A percentile compares a stretch with the other conserved stretches of the same genome.
Conservation (phyloP, 2,329 filamentous ascomycete species). For the Arthrinium phaeospermum region DNA sequence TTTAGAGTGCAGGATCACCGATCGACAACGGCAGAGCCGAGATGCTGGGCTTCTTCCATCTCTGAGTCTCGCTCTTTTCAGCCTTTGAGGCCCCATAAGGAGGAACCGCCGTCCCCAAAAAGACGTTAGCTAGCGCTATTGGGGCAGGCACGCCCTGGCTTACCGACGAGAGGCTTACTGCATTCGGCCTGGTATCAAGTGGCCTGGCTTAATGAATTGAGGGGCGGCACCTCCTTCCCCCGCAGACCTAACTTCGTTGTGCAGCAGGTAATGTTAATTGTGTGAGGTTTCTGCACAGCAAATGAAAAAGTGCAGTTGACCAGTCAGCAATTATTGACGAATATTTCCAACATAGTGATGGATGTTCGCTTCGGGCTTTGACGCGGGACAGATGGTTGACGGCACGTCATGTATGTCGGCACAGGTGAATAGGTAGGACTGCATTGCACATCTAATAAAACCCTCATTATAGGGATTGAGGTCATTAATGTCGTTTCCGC, state of each 20-base stretch:
- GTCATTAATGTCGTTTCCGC: neutral
- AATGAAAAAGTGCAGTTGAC: neutral
- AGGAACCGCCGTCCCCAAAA: neutral
- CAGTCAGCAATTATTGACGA: neutral
- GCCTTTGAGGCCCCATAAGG: neutral
- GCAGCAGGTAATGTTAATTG: neutral
- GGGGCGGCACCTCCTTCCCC: neutral
- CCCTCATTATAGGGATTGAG: neutral
- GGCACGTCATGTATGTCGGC: too few relatives aligned
- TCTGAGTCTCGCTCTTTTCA: neutral
- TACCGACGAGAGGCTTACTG: neutral
- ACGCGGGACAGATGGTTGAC: neutral
- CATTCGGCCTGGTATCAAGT: neutral
- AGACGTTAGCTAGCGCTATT: neutral
- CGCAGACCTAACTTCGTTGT: slow-evolving; percentile 1
- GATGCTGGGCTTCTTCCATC: neutral
- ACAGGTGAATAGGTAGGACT: neutral
- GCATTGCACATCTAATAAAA: neutral
- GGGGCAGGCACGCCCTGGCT: neutral
- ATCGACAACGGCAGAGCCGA: slow-evolving; percentile 8
- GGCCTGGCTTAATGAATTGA: slow-evolving; percentile 4
- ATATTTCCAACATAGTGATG: neutral
- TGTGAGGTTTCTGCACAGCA: neutral
- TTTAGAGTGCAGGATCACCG: neutral
- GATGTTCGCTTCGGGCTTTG: too few relatives aligned